Percentiles rank a stretch among this genome's conserved stretches.
Conservation (phyloP, 2,329 filamentous ascomycete species). For the Trichoderma koningii region DNA sequence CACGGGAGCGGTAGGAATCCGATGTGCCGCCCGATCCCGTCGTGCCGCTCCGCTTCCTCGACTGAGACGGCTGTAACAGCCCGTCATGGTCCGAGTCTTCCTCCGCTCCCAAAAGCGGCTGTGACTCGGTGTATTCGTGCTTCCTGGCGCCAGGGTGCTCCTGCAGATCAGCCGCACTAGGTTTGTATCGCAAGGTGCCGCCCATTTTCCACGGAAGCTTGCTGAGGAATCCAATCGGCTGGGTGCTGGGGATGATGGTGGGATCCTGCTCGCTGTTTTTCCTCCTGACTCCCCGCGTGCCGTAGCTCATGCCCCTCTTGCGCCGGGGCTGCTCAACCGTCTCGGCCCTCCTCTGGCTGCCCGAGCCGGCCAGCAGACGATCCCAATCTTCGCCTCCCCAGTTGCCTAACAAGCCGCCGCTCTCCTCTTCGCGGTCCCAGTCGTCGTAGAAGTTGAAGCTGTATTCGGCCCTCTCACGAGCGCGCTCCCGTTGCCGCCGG, state of each 20-base stretch:
- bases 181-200: constrained; percentile 80
- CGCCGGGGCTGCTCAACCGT: constrained; percentile 65
- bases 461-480: constrained; percentile 70
- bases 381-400: constrained; percentile 88
- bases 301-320: constrained; percentile 88
- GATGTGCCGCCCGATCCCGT: constrained; percentile 77
- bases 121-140: constrained; percentile 58
- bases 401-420: constrained; percentile 63
- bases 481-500: constrained; percentile 67
- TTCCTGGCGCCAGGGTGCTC: constrained; percentile 68
- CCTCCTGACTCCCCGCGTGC: constrained; percentile 61
- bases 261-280: constrained; percentile 67
- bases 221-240: constrained; percentile 81
- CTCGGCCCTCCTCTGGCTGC: constrained; percentile 47
- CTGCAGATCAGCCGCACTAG: constrained; percentile 85
- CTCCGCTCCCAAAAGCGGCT: constrained; percentile 63
- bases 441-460: constrained; percentile 98
- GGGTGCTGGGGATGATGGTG: constrained; percentile 86
- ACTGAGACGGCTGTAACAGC: constrained; percentile 36
- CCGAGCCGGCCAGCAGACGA: constrained; percentile 72
- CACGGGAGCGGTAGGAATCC: constrained; percentile 82
- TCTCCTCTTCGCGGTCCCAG: constrained; percentile 70
- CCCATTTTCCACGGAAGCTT: constrained; percentile 83
- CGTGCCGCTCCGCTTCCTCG: constrained; percentile 70
- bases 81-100: constrained; percentile 38